Evolutionary conservation across 495 filamentous ascomycete genomes (phyloP).

Genomic region (Clohesyomyces aquaticus): DNA sequence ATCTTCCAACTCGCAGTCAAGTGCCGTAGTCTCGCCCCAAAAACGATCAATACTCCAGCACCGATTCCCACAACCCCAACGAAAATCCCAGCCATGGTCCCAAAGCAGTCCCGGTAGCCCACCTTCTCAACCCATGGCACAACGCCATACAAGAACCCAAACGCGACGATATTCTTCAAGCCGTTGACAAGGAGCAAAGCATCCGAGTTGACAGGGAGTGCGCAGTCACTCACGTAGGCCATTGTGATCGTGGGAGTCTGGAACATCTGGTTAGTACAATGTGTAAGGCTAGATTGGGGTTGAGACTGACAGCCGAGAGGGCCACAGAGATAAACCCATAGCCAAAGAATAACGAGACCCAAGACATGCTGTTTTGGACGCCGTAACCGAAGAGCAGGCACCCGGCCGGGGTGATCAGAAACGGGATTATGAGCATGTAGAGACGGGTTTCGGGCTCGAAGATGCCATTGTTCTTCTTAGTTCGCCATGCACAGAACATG

Average conservation of each 20-base stretch:
- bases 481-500: slow-evolving; percentile 41
- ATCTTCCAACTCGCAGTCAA: slow-evolving; percentile 41
- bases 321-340: slow-evolving; percentile 45
- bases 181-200: slow-evolving; percentile 46
- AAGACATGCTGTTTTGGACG: slow-evolving; percentile 38
- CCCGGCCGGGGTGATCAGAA: slow-evolving; percentile 43
- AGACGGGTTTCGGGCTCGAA: slow-evolving; percentile 44
- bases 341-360: slow-evolving; percentile 45
- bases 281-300: background rate
- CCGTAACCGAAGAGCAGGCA: slow-evolving; percentile 46
- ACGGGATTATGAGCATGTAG: slow-evolving; percentile 41
- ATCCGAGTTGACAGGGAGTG: slow-evolving; percentile 43
- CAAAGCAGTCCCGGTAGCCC: slow-evolving; percentile 44
- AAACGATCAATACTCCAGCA: slow-evolving; percentile 34
- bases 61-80: slow-evolving; percentile 39
- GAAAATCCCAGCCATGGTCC: slow-evolving; percentile 44
- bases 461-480: slow-evolving; percentile 42
- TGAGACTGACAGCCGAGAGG: slow-evolving; percentile 36
- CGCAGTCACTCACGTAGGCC: slow-evolving; percentile 44
- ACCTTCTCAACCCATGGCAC: slow-evolving; percentile 45
- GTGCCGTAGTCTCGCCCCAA: slow-evolving; percentile 40
- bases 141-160: slow-evolving; percentile 44
- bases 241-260: slow-evolving; percentile 38
- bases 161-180: slow-evolving; percentile 40
- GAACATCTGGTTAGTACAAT: no score